phyloP scores from a whole-genome alignment of 2,329 filamentous ascomycete species.

The Alternaria metachromatica region DNA sequence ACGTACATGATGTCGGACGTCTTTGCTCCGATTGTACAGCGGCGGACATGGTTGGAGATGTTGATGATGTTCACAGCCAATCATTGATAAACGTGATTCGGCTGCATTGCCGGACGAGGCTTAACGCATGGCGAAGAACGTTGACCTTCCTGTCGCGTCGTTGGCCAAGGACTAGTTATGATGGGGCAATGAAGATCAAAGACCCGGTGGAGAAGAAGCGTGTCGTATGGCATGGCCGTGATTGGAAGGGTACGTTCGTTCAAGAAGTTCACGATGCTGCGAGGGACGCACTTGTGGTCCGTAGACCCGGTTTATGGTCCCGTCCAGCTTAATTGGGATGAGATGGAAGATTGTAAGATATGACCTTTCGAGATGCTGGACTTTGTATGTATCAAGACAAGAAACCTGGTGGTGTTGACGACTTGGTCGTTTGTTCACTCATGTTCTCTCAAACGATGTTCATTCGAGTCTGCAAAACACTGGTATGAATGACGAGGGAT shows the following conservation, averaged over 20 bases:
- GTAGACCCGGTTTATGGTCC: not conserved
- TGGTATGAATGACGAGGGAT: no score
- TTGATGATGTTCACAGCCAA: constrained; percentile 23
- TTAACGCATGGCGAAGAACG: not conserved
- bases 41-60: not conserved
- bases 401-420: not conserved
- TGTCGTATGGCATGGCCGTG: not conserved
- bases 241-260: not conserved
- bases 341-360: no score
- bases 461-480: no score
- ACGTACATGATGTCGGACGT: constrained; percentile 4
- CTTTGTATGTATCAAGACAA: no score
- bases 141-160: constrained; percentile 17
- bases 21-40: not conserved
- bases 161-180: not conserved
- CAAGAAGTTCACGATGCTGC: not conserved
- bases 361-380: not conserved
- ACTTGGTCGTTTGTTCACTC: not conserved
- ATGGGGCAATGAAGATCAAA: not conserved
- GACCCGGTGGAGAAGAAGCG: constrained; percentile 1
- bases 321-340: not conserved
- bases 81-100: constrained; percentile 35
- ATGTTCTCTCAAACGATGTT: not conserved
- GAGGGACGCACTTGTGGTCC: not conserved
- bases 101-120: constrained; percentile 12